phyloP scores from a whole-genome alignment of 140 eudicot genomes.

The Stevia rebaudiana region DNA sequence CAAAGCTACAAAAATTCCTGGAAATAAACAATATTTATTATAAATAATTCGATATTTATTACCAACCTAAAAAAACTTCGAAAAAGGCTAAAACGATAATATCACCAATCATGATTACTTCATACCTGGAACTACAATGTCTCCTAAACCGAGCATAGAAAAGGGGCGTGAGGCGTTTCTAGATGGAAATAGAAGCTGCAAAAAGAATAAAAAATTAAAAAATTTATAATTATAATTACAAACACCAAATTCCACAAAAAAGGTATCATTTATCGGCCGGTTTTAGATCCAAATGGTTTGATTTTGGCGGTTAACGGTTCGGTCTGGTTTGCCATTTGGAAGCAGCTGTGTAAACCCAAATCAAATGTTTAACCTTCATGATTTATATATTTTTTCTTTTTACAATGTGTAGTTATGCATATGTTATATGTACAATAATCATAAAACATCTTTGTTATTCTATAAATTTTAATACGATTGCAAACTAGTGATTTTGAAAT shows the following conservation, averaged over 20 bases:
- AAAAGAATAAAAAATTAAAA: conserved; percentile 10
- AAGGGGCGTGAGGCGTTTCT: conserved; percentile 69
- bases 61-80: neutral
- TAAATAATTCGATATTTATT: neutral
- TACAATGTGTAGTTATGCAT: neutral
- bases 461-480: no score
- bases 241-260: neutral
- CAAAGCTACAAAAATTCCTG: conserved; percentile 97
- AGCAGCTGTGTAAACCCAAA: neutral
- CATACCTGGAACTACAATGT: conserved; percentile 94
- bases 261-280: neutral
- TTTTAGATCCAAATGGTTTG: neutral
- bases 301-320: neutral
- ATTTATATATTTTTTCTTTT: no score
- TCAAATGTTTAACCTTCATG: no score
- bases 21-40: neutral
- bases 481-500: neutral
- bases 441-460: neutral
- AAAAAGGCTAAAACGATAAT: neutral
- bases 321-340: neutral
- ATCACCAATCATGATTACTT: neutral
- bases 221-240: no score
- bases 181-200: conserved; percentile 95
- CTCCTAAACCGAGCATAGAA: conserved; percentile 98
- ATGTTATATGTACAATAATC: neutral